phyloP scores from a whole-genome alignment of 2,329 filamentous ascomycete species.

The Myriosclerotinia duriaeana region DNA sequence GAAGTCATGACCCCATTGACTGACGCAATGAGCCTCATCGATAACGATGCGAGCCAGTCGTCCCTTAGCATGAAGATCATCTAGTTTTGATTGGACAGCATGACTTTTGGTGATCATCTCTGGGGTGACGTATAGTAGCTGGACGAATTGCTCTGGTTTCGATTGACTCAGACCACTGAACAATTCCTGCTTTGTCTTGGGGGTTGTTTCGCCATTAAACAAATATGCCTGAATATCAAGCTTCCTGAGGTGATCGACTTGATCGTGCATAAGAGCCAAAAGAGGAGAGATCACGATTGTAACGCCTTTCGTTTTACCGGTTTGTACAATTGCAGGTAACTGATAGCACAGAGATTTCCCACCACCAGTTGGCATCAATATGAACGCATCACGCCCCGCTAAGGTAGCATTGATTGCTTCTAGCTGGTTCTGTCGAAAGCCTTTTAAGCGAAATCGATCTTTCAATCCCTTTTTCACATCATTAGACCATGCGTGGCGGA shows the following conservation, averaged over 20 bases:
- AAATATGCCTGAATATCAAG: slow-evolving; percentile 76
- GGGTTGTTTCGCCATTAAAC: slow-evolving; percentile 74
- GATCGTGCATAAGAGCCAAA: slow-evolving; percentile 95
- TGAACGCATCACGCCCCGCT: slow-evolving; percentile 82
- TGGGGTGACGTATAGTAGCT: slow-evolving; percentile 89
- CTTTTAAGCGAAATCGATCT: slow-evolving; percentile 78
- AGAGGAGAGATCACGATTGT: slow-evolving; percentile 94
- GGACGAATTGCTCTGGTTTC: slow-evolving; percentile 72
- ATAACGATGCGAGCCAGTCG: slow-evolving; percentile 90
- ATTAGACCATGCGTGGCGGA: slow-evolving; percentile 76
- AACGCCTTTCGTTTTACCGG: slow-evolving; percentile 78
- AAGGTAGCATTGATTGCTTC: slow-evolving; percentile 95
- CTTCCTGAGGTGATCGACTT: slow-evolving; percentile 77
- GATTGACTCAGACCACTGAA: slow-evolving; percentile 61
- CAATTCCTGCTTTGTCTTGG: slow-evolving; percentile 63
- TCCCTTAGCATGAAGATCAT: slow-evolving; percentile 63
- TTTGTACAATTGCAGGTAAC: slow-evolving; percentile 78
- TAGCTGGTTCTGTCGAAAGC: slow-evolving; percentile 87
- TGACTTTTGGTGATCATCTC: slow-evolving; percentile 91
- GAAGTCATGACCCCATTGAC: slow-evolving; percentile 99
- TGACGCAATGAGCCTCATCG: slow-evolving; percentile 98
- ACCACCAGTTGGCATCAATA: slow-evolving; percentile 96
- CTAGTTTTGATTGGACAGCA: slow-evolving; percentile 64
- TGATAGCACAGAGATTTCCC: slow-evolving; percentile 98
- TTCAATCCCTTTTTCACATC: slow-evolving; percentile 81